Evolutionary conservation across 768 basidiomycete species (phyloP).

Genomic region (Rhizopogon vinicolor): DNA sequence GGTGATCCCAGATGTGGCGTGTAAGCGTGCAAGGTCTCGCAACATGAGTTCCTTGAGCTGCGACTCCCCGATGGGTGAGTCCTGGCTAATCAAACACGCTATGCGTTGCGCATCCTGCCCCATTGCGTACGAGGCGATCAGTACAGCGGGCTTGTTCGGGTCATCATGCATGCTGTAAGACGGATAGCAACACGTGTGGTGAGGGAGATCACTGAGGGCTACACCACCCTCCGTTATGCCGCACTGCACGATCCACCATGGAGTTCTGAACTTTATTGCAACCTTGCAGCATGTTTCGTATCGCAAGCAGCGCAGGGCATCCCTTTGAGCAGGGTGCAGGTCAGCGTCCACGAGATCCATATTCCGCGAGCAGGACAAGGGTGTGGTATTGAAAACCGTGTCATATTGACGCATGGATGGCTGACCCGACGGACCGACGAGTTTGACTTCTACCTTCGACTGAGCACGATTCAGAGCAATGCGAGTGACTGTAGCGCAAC

Average conservation of each 20-base stretch:
- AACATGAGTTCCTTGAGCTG: not conserved
- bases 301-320: not conserved
- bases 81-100: not conserved
- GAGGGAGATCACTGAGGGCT: not conserved
- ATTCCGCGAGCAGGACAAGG: not conserved
- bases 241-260: not conserved
- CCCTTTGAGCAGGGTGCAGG: not conserved
- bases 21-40: not conserved
- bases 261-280: not conserved
- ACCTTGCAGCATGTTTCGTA: not conserved
- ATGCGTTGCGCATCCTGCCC: not conserved
- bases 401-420: not conserved
- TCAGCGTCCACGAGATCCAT: not conserved
- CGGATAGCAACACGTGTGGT: not conserved
- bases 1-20: not conserved
- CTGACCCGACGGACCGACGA: too few relatives aligned
- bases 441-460: not conserved
- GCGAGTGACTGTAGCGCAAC: not conserved
- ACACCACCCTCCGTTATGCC: not conserved
- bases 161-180: not conserved
- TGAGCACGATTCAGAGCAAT: not conserved
- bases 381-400: not conserved
- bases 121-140: not conserved
- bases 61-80: not conserved
- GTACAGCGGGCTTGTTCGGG: not conserved